phyloP scores from a whole-genome alignment of 306 rosid genomes.

The Mimosa bimucronata region DNA sequence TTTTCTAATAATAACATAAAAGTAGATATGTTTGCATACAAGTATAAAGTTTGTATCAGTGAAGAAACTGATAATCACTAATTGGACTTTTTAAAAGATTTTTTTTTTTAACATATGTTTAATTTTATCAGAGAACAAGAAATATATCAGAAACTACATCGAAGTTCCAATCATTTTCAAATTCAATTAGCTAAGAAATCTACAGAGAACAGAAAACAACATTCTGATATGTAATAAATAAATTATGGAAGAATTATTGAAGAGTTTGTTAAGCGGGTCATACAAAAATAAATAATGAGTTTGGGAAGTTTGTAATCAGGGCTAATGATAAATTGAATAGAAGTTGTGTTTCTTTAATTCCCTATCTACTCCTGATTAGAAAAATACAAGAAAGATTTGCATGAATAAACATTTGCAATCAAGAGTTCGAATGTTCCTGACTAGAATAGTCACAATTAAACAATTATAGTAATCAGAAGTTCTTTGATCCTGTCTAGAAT shows the following conservation, averaged over 20 bases:
- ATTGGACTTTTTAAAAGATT: neutral
- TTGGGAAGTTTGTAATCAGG: neutral
- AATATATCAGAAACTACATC: neutral
- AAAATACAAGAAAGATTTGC: neutral
- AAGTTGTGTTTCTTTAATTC: neutral
- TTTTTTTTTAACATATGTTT: no score
- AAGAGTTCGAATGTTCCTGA: neutral
- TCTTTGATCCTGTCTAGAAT: neutral
- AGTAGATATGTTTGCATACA: no score
- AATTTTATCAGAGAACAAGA: neutral
- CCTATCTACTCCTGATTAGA: neutral
- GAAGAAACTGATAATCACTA: neutral
- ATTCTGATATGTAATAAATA: no score
- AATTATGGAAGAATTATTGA: no score
- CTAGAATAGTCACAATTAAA: neutral
- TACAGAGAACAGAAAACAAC: neutral
- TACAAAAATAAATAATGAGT: neutral
- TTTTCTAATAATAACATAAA: no score
- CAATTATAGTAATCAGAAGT: neutral
- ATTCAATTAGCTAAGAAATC: neutral
- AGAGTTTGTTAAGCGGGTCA: no score
- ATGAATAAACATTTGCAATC: neutral
- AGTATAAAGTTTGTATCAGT: no score
- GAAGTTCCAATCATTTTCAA: neutral
- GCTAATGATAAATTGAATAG: neutral